These are phyloP conservation scores for Ceratobasidium sp. DNA, from an alignment of 1,284 basidiomycete species.

Conservation along the genomic window DNA sequence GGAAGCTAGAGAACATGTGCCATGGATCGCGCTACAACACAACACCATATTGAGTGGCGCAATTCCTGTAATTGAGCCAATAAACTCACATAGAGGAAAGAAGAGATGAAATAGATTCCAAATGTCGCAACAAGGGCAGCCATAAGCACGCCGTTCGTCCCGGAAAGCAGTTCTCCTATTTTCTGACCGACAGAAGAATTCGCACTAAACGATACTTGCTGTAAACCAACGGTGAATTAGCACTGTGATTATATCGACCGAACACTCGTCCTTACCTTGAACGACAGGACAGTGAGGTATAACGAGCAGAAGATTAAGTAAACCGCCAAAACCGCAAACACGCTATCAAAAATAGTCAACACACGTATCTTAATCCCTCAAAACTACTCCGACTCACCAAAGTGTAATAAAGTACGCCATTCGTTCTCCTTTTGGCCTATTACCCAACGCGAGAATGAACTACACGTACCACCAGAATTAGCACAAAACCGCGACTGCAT, in stretches of 20 bases:
- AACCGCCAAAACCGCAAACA: constrained; percentile 80
- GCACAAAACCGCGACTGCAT: no score
- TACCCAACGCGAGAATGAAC: constrained; percentile 95
- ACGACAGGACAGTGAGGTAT: constrained; percentile 83
- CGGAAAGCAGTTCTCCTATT: constrained; percentile 74
- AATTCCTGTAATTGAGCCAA: background rate
- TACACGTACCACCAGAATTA: constrained; percentile 57
- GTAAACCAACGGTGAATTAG: constrained; percentile 31
- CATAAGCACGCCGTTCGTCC: constrained; percentile 85
- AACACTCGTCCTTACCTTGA: constrained; percentile 77
- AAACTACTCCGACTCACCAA: constrained; percentile 61
- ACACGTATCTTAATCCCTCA: constrained; percentile 53
- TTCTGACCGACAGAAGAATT: constrained; percentile 60
- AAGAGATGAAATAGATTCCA: constrained; percentile 86
- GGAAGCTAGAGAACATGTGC: constrained; percentile 98
- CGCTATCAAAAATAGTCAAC: constrained; percentile 61
- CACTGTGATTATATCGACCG: no score
- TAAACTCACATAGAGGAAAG: constrained; percentile 85
- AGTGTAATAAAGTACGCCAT: constrained; percentile 85
- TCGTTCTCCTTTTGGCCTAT: constrained; percentile 95
- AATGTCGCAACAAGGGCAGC: constrained; percentile 91
- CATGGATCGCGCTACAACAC: constrained; percentile 85
- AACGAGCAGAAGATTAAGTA: constrained; percentile 90
- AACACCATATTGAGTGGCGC: constrained; percentile 5
- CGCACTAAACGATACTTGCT: constrained; percentile 67